Evolutionary conservation across 805 yeast genomes (phyloP).

Genomic region (Priceomyces medius): DNA sequence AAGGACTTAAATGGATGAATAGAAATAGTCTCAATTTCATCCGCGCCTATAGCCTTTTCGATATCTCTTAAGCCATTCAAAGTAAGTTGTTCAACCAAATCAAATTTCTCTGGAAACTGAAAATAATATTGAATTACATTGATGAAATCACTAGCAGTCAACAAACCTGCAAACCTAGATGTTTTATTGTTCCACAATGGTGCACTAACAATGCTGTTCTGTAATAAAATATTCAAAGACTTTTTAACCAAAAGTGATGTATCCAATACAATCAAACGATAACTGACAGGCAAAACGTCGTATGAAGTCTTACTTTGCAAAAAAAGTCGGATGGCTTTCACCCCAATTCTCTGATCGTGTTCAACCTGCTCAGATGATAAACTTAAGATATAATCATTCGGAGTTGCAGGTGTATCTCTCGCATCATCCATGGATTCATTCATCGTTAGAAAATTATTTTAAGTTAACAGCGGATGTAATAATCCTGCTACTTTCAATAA

Average conservation of each 20-base stretch:
- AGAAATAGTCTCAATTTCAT: conserved; percentile 79
- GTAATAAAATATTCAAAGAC: conserved; percentile 83
- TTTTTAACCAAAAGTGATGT: conserved; percentile 87
- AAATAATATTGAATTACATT: conserved; percentile 93
- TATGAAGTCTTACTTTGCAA: conserved; percentile 89
- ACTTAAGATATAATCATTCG: conserved; percentile 43
- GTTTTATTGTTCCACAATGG: conserved; percentile 93
- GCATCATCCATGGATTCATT: background rate
- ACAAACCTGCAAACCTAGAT: conserved; percentile 88
- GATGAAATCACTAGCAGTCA: conserved; percentile 89
- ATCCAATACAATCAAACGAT: conserved; percentile 88
- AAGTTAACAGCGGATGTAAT: background rate
- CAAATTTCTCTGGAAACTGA: conserved; percentile 84
- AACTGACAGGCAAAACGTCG: conserved; percentile 94
- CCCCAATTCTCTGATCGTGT: conserved; percentile 70
- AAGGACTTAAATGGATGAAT: conserved; percentile 88
- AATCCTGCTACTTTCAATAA: background rate
- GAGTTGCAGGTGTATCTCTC: conserved; percentile 25
- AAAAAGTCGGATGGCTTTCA: conserved; percentile 79
- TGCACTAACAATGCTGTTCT: conserved; percentile 92
- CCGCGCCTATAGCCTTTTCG: conserved; percentile 83
- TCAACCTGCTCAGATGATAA: conserved; percentile 42
- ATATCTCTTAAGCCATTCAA: conserved; percentile 83
- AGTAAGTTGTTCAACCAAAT: conserved; percentile 80
- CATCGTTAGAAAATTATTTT: background rate